Evolutionary conservation across 1,284 basidiomycete genomes (phyloP).

Genomic region (Sparassis latifolia): DNA sequence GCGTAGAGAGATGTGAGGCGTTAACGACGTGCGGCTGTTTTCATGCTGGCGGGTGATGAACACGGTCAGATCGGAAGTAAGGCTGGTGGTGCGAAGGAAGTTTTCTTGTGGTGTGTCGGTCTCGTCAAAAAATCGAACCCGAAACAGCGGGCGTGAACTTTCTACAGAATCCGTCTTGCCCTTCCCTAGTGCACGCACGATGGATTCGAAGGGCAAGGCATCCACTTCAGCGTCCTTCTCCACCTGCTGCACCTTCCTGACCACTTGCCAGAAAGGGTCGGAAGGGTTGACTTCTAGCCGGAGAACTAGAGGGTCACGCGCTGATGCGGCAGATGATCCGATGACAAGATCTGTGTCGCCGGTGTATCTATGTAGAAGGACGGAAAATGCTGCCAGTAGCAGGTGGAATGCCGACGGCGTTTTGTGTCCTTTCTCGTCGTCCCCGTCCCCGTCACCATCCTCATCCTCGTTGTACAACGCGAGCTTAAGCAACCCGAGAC

Average conservation of each 20-base stretch:
- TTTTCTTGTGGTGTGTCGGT: constrained; percentile 70
- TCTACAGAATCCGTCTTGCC: constrained; percentile 53
- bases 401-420: constrained; percentile 88
- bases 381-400: constrained; percentile 85
- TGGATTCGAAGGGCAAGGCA: constrained; percentile 75
- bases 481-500: constrained; percentile 67
- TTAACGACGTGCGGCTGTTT: constrained; percentile 67
- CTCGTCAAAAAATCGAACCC: constrained; percentile 95
- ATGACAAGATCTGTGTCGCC: constrained; percentile 94
- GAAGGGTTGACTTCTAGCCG: constrained; percentile 81
- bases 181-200: constrained; percentile 72
- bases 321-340: constrained; percentile 82
- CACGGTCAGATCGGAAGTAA: constrained; percentile 90
- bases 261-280: constrained; percentile 90
- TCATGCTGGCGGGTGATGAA: constrained; percentile 63
- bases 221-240: constrained; percentile 85
- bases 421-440: constrained; percentile 31
- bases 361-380: constrained; percentile 92
- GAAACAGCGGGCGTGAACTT: constrained; percentile 67
- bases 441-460: constrained; percentile 47
- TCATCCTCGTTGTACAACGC: constrained; percentile 58
- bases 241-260: constrained; percentile 79
- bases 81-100: constrained; percentile 73
- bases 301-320: constrained; percentile 78
- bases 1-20: constrained; percentile 77